Conservation (phyloP, 2,329 filamentous ascomycete genomes). For the Sporothrix dimorphospora region DNA sequence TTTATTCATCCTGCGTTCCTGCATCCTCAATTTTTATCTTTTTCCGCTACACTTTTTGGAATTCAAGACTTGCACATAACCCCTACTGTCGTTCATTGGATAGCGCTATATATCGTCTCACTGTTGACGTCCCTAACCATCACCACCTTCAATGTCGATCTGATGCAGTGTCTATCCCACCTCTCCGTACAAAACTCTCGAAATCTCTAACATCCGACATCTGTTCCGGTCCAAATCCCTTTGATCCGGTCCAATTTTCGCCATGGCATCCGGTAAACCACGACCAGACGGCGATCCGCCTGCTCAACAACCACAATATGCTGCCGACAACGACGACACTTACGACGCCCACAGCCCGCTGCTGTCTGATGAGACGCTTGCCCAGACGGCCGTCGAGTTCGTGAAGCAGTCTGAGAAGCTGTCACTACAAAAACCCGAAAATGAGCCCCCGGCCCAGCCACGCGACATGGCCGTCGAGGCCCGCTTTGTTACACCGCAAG, state of each 20-base stretch:
- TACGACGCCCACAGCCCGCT: not conserved
- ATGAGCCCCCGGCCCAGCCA: conserved; percentile 20
- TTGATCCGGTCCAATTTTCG: not conserved
- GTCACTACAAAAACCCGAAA: conserved; percentile 46
- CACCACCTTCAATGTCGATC: conserved; percentile 3
- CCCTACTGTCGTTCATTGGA: not conserved
- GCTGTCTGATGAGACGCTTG: conserved; percentile 37
- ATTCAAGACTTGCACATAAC: not conserved
- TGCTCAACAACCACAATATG: conserved; percentile 1
- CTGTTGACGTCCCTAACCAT: not conserved
- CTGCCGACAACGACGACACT: not conserved
- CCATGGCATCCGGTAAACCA: not conserved
- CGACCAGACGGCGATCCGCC: not conserved
- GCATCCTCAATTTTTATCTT: not conserved
- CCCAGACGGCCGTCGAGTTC: conserved; percentile 57
- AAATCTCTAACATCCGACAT: no score
- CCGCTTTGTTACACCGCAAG: conserved; percentile 67
- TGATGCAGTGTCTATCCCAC: not conserved
- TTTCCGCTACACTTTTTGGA: not conserved
- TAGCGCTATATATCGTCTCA: not conserved
- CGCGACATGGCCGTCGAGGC: conserved; percentile 63
- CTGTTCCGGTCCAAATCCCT: not conserved
- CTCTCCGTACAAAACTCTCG: not conserved
- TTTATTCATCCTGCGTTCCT: not conserved
- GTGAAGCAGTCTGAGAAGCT: conserved; percentile 64